These are phyloP conservation scores for Usnea hakonensis DNA, from an alignment of 495 filamentous ascomycete species.

Conservation along the genomic window DNA sequence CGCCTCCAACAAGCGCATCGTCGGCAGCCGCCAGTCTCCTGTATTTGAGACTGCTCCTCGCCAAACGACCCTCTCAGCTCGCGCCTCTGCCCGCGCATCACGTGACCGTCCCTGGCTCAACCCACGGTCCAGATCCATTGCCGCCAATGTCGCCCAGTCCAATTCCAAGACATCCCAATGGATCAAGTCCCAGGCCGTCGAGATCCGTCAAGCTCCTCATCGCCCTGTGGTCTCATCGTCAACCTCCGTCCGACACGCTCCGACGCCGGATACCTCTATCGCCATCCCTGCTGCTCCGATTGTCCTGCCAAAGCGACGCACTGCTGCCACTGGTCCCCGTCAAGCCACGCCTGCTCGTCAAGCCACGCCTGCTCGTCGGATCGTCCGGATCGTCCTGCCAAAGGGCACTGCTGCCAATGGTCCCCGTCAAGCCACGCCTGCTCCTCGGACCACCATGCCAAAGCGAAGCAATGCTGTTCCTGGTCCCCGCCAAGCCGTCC, in stretches of 20 bases:
- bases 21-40: background rate
- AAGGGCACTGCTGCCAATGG: no score
- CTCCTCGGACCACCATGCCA: background rate
- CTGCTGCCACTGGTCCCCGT: background rate
- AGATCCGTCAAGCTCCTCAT: background rate
- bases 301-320: background rate
- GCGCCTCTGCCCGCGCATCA: background rate
- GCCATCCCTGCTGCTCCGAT: background rate
- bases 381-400: no score
- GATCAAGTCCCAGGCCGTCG: constrained; percentile 1
- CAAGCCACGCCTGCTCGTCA: no score
- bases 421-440: background rate
- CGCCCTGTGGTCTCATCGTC: background rate
- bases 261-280: background rate
- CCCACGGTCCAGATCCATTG: background rate
- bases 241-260: background rate
- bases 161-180: background rate
- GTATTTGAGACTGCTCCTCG: background rate
- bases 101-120: background rate
- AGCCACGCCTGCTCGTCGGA: no score
- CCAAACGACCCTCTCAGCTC: constrained; percentile 1
- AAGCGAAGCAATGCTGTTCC: background rate
- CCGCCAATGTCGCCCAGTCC: background rate
- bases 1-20: background rate
- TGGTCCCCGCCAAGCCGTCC: background rate